Evolutionary conservation across 2,329 filamentous ascomycete species (phyloP).

Genomic region (Hypoxylon sp.): DNA sequence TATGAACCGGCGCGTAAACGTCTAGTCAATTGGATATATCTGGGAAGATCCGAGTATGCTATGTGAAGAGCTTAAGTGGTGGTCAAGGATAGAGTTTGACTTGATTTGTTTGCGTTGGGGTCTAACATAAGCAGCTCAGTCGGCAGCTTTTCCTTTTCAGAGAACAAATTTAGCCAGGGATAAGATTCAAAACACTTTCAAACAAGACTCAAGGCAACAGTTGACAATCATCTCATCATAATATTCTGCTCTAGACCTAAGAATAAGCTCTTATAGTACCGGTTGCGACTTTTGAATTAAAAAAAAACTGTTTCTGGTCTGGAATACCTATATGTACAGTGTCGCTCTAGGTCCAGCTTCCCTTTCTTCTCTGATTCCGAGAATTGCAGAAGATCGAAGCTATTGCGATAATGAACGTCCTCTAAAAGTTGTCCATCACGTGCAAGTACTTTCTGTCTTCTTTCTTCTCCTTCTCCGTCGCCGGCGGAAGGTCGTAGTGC

Average conservation of each 20-base stretch:
- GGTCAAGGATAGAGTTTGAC: background rate
- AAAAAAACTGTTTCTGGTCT: slow-evolving; percentile 42
- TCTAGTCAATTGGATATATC: background rate
- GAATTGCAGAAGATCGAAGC: slow-evolving; percentile 21
- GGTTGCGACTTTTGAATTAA: slow-evolving; percentile 30
- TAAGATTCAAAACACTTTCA: slow-evolving; percentile 1
- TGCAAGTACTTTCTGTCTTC: slow-evolving; percentile 98
- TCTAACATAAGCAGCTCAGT: background rate
- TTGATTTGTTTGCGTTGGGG: slow-evolving; percentile 3
- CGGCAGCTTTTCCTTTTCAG: slow-evolving; percentile 17
- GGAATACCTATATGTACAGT: slow-evolving; percentile 52
- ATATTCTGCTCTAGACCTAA: background rate
- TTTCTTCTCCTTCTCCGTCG: slow-evolving; percentile 91
- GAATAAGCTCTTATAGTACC: slow-evolving; percentile 14
- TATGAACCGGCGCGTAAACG: background rate
- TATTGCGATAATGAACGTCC: slow-evolving; percentile 28
- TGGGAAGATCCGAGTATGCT: background rate
- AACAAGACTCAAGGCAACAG: slow-evolving; percentile 3
- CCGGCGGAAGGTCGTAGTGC: slow-evolving; percentile 92
- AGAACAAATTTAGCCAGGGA: background rate
- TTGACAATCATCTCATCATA: background rate
- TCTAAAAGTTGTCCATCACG: slow-evolving; percentile 85
- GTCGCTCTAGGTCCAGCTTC: slow-evolving; percentile 30
- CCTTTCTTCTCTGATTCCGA: slow-evolving; percentile 14
- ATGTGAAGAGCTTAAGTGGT: background rate